phyloP scores from a whole-genome alignment of 2,329 filamentous ascomycete species.

The Calonectria hongkongensis region DNA sequence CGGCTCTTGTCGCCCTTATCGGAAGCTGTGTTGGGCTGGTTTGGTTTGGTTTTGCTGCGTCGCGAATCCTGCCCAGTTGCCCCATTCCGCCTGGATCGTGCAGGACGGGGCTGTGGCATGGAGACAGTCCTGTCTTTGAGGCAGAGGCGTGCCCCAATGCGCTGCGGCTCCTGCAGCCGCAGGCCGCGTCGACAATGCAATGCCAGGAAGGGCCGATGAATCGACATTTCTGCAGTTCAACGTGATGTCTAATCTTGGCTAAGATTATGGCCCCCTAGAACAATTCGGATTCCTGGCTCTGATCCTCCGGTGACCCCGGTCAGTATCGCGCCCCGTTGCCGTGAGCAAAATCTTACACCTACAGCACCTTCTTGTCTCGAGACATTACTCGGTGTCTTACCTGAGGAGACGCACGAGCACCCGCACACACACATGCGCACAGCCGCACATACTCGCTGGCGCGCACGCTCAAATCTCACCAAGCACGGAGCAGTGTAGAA shows the following conservation, averaged over 20 bases:
- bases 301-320: constrained; percentile 44
- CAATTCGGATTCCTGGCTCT: constrained; percentile 45
- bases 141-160: constrained; percentile 35
- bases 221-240: constrained; percentile 38
- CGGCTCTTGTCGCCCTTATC: constrained; percentile 49
- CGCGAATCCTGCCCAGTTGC: constrained; percentile 21
- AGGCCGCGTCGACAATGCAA: constrained; percentile 29
- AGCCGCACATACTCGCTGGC: constrained; percentile 39
- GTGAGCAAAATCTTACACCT: constrained; percentile 29
- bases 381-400: constrained; percentile 39
- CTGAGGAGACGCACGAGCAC: constrained; percentile 46
- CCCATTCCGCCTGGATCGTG: constrained; percentile 46
- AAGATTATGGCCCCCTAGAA: constrained; percentile 50
- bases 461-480: constrained; percentile 48
- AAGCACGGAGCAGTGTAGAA: constrained; percentile 41
- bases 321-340: constrained; percentile 37
- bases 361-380: constrained; percentile 25
- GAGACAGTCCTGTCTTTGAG: constrained; percentile 35
- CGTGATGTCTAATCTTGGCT: constrained; percentile 42
- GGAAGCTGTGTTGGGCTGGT: constrained; percentile 38
- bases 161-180: constrained; percentile 34
- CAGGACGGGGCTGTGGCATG: constrained; percentile 45
- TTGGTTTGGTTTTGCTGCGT: constrained; percentile 21
- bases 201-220: constrained; percentile 37
- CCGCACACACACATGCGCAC: constrained; percentile 27